A percentile compares a stretch with the other conserved stretches of the same genome.
Conservation (phyloP, 31 red algal species). For the Endocladia muricata region DNA sequence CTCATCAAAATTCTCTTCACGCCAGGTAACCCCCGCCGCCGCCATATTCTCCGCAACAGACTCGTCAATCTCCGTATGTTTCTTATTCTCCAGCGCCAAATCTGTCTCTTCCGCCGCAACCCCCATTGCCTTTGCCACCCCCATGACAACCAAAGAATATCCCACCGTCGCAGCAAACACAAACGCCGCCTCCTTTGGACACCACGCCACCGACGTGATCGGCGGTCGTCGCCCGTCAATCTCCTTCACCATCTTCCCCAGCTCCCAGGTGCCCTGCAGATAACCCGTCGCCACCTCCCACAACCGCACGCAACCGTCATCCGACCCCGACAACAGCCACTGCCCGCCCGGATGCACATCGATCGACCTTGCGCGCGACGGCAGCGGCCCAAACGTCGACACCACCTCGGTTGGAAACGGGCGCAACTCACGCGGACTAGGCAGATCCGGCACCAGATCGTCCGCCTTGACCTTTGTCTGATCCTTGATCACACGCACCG, state of each 20-base stretch:
- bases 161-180: constrained; percentile 60
- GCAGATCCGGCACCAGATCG: constrained; percentile 71
- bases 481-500: constrained; percentile 53
- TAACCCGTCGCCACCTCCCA: constrained; percentile 67
- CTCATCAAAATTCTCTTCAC: constrained; percentile 29
- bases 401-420: constrained; percentile 79
- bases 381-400: constrained; percentile 36
- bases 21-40: constrained; percentile 29
- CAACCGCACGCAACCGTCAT: constrained; percentile 68
- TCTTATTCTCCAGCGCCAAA: constrained; percentile 11
- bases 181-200: constrained; percentile 27
- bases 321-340: constrained; percentile 69
- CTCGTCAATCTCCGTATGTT: not conserved
- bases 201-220: constrained; percentile 60
- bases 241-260: constrained; percentile 13
- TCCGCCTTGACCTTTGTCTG: constrained; percentile 53
- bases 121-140: constrained; percentile 53
- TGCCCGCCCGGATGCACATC: constrained; percentile 61
- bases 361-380: constrained; percentile 48
- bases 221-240: constrained; percentile 37
- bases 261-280: constrained; percentile 33
- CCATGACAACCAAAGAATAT: constrained; percentile 22
- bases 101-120: constrained; percentile 30
- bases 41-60: constrained; percentile 19
- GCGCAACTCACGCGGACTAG: constrained; percentile 66